These are phyloP conservation scores for Nicotiana benthamiana DNA, from an alignment of 257 asterid species.

Conservation along the genomic window DNA sequence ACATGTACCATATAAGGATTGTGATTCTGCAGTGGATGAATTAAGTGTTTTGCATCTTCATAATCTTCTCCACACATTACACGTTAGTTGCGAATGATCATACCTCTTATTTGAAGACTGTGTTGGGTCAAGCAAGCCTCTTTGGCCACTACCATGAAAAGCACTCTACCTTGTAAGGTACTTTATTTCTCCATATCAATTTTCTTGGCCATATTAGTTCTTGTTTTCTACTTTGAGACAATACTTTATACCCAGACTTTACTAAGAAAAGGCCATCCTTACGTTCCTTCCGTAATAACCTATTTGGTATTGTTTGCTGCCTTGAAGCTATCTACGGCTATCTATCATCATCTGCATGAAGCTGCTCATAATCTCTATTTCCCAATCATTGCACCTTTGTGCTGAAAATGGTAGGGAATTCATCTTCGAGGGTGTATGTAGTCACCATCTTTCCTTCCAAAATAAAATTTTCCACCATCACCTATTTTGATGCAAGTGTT, in stretches of 20 bases:
- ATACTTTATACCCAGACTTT: neutral
- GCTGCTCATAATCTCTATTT: neutral
- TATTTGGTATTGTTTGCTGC: neutral
- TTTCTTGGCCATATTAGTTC: neutral
- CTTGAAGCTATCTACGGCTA: neutral
- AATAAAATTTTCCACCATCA: neutral
- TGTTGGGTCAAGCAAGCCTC: neutral
- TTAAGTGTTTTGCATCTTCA: neutral
- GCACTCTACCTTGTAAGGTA: neutral
- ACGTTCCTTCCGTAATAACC: neutral
- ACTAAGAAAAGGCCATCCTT: neutral
- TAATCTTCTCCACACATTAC: neutral
- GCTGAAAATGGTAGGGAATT: neutral
- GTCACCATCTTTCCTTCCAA: neutral
- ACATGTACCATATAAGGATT: neutral
- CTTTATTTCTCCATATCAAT: neutral
- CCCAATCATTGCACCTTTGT: neutral
- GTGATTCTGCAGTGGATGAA: neutral
- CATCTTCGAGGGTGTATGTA: neutral
- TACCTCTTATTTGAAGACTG: neutral
- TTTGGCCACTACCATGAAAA: neutral
- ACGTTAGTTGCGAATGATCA: neutral
- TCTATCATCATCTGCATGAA: neutral
- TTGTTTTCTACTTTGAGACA: neutral
- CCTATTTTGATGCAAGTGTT: neutral